Evolutionary conservation across 1,284 basidiomycete species (phyloP), one percentile per base, ranked within the genome.

Genomic region (Pseudozyma sp.): DNA sequence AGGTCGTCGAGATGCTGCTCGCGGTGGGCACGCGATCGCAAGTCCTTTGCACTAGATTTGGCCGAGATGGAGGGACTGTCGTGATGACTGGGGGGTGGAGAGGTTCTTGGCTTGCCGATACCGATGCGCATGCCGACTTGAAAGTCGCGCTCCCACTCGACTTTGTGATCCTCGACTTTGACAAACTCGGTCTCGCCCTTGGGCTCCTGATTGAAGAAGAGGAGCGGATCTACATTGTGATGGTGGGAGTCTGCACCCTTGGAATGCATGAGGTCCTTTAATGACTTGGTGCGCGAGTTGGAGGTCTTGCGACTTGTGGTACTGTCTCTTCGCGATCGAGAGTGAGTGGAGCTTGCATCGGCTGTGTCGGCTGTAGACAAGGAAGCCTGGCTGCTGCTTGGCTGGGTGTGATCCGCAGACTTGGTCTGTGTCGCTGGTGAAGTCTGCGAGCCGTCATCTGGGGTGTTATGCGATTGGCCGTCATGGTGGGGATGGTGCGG

Each of bases 81-180:
- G 29, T 57, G 47, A 14, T 47, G 59, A 14, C 68, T 71, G 46
- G 11, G 58, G 19, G 61, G 68, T 33, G 49, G 68, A 2, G 49
- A 51, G 0, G 59, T 43, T 24, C 59, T 65, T 7, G 76, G 65
- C 58, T 79, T 81, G 40, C 75, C 79, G 42, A 84, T 72, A 19
- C 47, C 53, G 17, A 84, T 64, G 31, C 79, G 71, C 19, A 84
- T 57, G 4, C 78, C 79, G 5, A 75, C 68, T 19, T 84, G 73
- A 7, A 81, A 13, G 10, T 54, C 58, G 6, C 72, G 68, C 13
- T 80, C 76, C 76, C 79, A 83, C 44, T 71, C 61, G 42, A 80
- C 82, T 35, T 44, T 48, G 55, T 79, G 69, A 11, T 75, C 67
- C 5, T 60, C 16, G 5, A 82, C 71, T 11, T 61, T 58, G 48